phyloP scores from a whole-genome alignment of 2,329 filamentous ascomycete genomes.

The Neonectria coccinea region DNA sequence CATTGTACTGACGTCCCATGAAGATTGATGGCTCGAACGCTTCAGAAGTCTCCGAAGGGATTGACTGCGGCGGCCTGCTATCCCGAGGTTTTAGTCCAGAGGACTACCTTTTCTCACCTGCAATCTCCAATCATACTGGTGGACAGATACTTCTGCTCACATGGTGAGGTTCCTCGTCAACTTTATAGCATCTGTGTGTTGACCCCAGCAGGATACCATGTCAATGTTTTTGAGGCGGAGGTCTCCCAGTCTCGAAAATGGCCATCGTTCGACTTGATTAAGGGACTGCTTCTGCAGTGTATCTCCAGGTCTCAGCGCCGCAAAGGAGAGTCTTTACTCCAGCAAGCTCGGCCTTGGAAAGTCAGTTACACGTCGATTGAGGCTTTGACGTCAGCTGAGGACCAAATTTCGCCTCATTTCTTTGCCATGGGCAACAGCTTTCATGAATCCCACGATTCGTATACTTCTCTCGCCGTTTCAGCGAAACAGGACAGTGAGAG shows the following conservation, averaged over 20 bases:
- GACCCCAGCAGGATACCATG: not conserved
- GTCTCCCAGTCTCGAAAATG: not conserved
- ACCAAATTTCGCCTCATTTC: not conserved
- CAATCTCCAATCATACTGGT: not conserved
- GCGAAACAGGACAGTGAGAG: not conserved
- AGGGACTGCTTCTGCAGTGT: not conserved
- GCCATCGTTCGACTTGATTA: not conserved
- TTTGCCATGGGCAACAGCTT: not conserved
- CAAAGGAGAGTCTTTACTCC: not conserved
- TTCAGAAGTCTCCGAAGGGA: not conserved
- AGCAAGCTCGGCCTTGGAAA: not conserved
- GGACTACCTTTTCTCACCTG: not conserved
- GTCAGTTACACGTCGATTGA: not conserved
- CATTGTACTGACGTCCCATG: not conserved
- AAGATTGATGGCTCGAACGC: not conserved
- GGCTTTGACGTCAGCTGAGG: not conserved
- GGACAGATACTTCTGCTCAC: not conserved
- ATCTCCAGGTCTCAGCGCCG: not conserved
- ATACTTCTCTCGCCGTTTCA: not conserved
- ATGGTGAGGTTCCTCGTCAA: not conserved
- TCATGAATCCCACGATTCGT: not conserved
- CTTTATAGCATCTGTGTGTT: not conserved
- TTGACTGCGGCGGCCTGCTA: not conserved
- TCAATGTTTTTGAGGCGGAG: not conserved
- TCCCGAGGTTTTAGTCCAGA: not conserved